Conservation (phyloP, 495 filamentous ascomycete genomes). For the Aspergillus indologenus region DNA sequence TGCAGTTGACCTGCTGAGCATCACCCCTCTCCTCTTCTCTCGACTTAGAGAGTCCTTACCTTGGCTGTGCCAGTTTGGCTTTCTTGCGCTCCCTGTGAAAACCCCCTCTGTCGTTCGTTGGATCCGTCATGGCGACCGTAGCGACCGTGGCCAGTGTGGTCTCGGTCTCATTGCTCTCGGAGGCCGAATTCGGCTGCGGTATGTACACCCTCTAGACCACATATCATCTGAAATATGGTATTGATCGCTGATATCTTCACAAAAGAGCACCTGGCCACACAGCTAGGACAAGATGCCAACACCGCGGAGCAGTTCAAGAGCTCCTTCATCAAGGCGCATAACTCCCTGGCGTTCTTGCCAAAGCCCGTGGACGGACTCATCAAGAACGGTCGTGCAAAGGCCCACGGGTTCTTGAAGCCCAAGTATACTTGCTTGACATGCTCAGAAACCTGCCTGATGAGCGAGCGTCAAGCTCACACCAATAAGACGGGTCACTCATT, state of each 20-base stretch:
- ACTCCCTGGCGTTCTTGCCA: slow-evolving; percentile 30
- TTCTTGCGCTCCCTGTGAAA: slow-evolving; percentile 1
- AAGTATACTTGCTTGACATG: slow-evolving; percentile 44
- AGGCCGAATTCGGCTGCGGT: slow-evolving; percentile 48
- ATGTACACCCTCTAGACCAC: slow-evolving; percentile 20
- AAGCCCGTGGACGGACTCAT: slow-evolving; percentile 23
- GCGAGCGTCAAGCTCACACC: slow-evolving; percentile 37
- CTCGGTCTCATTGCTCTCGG: slow-evolving; percentile 36
- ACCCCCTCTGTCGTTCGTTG: not conserved
- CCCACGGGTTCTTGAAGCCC: slow-evolving; percentile 34
- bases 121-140: slow-evolving; percentile 1
- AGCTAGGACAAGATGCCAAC: slow-evolving; percentile 28
- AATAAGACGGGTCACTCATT: slow-evolving; percentile 44
- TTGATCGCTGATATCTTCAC: slow-evolving; percentile 16
- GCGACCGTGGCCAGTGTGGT: slow-evolving; percentile 34
- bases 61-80: not conserved
- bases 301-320: slow-evolving; percentile 39
- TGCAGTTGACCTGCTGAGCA: slow-evolving; percentile 16
- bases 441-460: slow-evolving; percentile 32
- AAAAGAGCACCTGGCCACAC: slow-evolving; percentile 41
- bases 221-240: not conserved
- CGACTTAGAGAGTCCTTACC: not conserved
- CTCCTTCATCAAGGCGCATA: slow-evolving; percentile 35
- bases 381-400: slow-evolving; percentile 25
- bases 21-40: slow-evolving; percentile 4